Evolutionary conservation across 2,329 filamentous ascomycete species (phyloP), one percentile per base, ranked within the genome.

Genomic region (Canariomyces notabilis): DNA sequence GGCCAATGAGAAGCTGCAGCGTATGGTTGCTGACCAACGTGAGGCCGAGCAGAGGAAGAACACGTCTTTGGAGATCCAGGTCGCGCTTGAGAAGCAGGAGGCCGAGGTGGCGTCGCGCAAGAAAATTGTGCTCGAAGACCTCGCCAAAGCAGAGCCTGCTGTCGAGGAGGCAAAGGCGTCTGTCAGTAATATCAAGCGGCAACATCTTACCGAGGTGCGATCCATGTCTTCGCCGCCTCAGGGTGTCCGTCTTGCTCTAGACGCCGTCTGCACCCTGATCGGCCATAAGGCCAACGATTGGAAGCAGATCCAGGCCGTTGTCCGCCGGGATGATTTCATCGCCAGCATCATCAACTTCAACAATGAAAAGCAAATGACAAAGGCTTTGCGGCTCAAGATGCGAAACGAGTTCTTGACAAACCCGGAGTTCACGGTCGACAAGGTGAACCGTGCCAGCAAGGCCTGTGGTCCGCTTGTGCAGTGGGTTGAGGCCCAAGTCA

Each of bases 131-230:
- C 69, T 95, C 58, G 77, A 82, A 57, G 93, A 98, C 70, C 74
- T 98, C 49, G 91, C 89, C 22, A 85, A 82, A 62, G 93, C 93
- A 12, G 91, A 97, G 64, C 93, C 93, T 7, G 93, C 93, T 39
- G 93, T 98, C 44, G 71, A 87, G 52, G 89, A 95, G 67, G 93
- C 93, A 39, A 88, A 93, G 71, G 88, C 89, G 65, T 96, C 90
- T 69, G 94, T 98, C 67, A 93, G 87, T 72, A 96, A 94, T 73
- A 98, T 98, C 73, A 98, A 97, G 74, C 83, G 87, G 63, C 89
- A 95, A 64, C 93, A 98, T 67, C 76, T 98, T 55, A 96, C 90
- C 11, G 93, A 98, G 81, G 91, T 98, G 41, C 83, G 93, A 63
- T 95, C 91, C 55, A 97, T 98, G 93, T 82, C 83, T 56, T 94